Conservation (phyloP, 225 moss, liverwort and hornwort genomes). For the Polytrichum commune region DNA sequence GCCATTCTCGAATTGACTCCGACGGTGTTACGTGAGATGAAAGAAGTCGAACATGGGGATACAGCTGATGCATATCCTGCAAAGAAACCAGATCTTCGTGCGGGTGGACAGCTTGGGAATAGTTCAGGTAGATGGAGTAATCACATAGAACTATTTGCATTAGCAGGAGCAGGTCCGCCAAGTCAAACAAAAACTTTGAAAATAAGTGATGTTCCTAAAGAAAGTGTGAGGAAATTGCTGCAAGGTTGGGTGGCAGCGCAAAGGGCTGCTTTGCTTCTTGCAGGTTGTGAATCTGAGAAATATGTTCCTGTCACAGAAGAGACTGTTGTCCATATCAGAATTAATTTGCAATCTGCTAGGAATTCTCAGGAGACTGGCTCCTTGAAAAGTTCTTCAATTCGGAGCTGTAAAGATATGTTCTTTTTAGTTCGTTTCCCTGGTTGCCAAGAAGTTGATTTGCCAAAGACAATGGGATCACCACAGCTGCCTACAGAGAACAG, state of each 20-base stretch:
- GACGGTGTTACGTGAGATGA: constrained; percentile 46
- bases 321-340: constrained; percentile 68
- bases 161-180: constrained; percentile 20
- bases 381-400: constrained; percentile 42
- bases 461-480: constrained; percentile 16
- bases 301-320: constrained; percentile 55
- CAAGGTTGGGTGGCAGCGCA: constrained; percentile 83
- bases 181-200: constrained; percentile 25
- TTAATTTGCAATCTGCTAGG: constrained; percentile 24
- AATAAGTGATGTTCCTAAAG: constrained; percentile 17
- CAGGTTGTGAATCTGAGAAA: constrained; percentile 27
- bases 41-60: constrained; percentile 37
- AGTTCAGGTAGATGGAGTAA: constrained; percentile 39
- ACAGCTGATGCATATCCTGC: constrained; percentile 33
- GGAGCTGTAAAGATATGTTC: constrained; percentile 49
- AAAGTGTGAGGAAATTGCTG: constrained; percentile 36
- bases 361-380: constrained; percentile 21
- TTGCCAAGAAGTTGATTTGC: constrained; percentile 7
- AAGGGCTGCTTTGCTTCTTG: constrained; percentile 36
- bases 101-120: constrained; percentile 26
- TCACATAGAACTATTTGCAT: constrained; percentile 38
- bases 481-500: constrained; percentile 8
- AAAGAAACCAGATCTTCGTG: constrained; percentile 26
- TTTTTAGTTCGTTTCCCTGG: constrained; percentile 44
- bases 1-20: constrained; percentile 55